Conservation (phyloP, 2,329 filamentous ascomycete species). For the Aspergillus alliaceus region DNA sequence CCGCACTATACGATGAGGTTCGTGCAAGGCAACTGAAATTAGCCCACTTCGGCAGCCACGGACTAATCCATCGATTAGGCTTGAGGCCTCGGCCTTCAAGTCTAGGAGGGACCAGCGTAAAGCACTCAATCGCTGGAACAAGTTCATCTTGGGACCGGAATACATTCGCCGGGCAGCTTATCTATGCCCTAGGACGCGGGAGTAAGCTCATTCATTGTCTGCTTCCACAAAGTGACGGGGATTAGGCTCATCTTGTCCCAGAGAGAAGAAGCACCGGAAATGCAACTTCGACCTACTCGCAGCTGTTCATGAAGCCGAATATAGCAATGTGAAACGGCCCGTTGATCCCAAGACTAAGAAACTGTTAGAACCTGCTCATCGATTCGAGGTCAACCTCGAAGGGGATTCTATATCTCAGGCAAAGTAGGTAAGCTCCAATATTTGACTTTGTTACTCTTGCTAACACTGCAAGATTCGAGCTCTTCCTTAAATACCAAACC, state of each 20-base stretch:
- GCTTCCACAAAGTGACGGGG: neutral
- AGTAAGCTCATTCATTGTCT: constrained; percentile 32
- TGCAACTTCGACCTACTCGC: constrained; percentile 44
- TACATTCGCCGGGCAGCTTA: constrained; percentile 48
- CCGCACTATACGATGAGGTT: constrained; percentile 68
- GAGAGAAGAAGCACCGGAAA: constrained; percentile 45
- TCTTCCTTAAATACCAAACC: constrained; percentile 50
- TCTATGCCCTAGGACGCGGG: constrained; percentile 45
- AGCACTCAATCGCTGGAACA: constrained; percentile 51
- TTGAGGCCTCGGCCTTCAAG: constrained; percentile 45
- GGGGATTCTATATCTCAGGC: constrained; percentile 47
- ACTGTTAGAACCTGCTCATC: constrained; percentile 49
- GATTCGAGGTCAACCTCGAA: constrained; percentile 50
- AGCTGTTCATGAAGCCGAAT: constrained; percentile 47
- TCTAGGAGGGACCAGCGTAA: constrained; percentile 48
- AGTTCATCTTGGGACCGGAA: constrained; percentile 47
- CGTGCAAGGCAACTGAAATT: neutral
- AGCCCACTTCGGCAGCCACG: neutral
- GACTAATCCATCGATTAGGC: constrained; percentile 24
- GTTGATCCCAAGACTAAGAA: constrained; percentile 45
- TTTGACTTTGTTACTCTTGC: neutral
- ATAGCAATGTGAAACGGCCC: constrained; percentile 43
- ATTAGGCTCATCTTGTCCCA: constrained; percentile 14
- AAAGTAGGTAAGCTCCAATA: constrained; percentile 35
- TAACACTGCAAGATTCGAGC: constrained; percentile 37